Evolutionary conservation across 768 basidiomycete species (phyloP), one percentile per base, ranked within the genome.

Genomic region (Termitomyces eurrhizus): DNA sequence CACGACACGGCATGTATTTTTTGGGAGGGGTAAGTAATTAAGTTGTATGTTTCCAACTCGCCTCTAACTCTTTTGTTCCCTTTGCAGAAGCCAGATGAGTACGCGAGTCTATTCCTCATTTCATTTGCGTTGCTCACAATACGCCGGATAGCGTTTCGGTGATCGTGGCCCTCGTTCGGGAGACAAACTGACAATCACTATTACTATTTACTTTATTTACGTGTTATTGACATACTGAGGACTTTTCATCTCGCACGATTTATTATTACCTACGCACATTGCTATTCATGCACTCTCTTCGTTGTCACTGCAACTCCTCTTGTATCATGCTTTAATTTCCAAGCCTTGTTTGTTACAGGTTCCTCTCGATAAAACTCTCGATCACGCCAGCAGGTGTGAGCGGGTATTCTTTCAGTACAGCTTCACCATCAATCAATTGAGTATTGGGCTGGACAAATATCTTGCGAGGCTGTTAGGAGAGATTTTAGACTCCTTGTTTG

Each of bases 391-490:
- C 86, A 1, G 83, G 67, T 0, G 87, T 91, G 58, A 90, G 73
- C 9, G 89, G 84, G 69, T 93, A 93, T 67, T 94, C 92, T 70
- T 85, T 90, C 61, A 95, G 74, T 56, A 85, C 75, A 32, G 92
- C 89, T 65, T 91, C 83, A 32, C 77, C 86, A 64, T 85, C 75
- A 56, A 81, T 81, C 52, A 93, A 65, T 65, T 86, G 75, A 14
- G 92, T 92, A 67, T 89, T 93, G 3, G 91, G 89, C 72, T 92
- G 93, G 3, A 92, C 86, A 72, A 94, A 89, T 18, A 92, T 80
- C 72, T 92, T 94, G 60, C 93, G 85, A 18, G 93, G 89, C 87
- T 93, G 64, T 57, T 61, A n/a, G 32, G n/a, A 52, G 32, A 11
- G 12, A n/a, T 29, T 32, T 32, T 6, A 9, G 35, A 18, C 13